A percentile compares a stretch with the other conserved stretches of the same genome.
These are phyloP conservation scores for Kingdonia uniflora DNA, from an alignment of 164 flowering plant species.

Conservation along the genomic window DNA sequence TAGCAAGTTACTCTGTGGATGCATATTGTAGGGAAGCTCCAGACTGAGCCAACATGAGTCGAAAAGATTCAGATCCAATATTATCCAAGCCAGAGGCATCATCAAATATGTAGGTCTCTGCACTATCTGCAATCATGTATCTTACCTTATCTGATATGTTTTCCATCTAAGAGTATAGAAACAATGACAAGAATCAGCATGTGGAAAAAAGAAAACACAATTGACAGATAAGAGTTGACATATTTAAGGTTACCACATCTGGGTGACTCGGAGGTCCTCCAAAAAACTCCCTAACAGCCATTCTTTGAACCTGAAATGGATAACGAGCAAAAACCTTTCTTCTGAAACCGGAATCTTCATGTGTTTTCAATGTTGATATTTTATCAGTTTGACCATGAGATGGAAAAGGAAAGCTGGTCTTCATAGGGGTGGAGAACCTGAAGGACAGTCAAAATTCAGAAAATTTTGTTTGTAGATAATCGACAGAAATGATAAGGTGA, in stretches of 20 bases:
- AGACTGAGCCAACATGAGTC: constrained; percentile 41
- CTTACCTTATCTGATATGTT: constrained; percentile 28
- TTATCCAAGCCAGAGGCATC: constrained; percentile 31
- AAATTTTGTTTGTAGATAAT: background rate
- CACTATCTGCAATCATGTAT: constrained; percentile 41
- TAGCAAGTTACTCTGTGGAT: constrained; percentile 45
- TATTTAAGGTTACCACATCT: constrained; percentile 25
- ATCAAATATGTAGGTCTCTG: constrained; percentile 42
- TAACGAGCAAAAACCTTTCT: constrained; percentile 42
- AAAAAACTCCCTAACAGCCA: constrained; percentile 53
- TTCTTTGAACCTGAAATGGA: constrained; percentile 45
- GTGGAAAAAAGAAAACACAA: constrained; percentile 5
- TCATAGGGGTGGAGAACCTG: constrained; percentile 57
- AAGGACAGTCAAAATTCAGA: constrained; percentile 7
- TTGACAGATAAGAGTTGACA: no score
- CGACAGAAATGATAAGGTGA: background rate
- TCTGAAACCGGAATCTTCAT: constrained; percentile 29
- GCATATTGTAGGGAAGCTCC: constrained; percentile 62
- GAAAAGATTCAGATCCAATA: constrained; percentile 50
- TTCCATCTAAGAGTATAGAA: constrained; percentile 26
- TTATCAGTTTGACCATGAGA: constrained; percentile 36
- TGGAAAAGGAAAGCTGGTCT: constrained; percentile 14
- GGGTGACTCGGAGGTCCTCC: constrained; percentile 33
- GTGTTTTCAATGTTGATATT: constrained; percentile 18
- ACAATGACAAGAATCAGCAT: constrained; percentile 13